Evolutionary conservation across 2,329 filamentous ascomycete genomes (phyloP).

Genomic region (Alternaria longipes): DNA sequence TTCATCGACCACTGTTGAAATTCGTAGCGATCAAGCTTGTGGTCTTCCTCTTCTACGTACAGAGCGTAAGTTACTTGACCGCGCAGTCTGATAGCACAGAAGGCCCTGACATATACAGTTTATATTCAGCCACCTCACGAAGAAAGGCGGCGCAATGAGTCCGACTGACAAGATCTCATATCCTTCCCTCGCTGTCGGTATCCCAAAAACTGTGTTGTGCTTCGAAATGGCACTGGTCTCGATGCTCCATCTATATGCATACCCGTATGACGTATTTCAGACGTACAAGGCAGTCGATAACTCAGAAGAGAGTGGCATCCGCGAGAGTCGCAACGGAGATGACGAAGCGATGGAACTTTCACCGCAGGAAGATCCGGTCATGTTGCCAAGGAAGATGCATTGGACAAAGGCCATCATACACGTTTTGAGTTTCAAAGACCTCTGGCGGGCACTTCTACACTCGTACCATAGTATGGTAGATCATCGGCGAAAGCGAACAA

Average conservation of each 20-base stretch:
- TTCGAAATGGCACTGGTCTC: not conserved
- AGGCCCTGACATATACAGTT: not conserved
- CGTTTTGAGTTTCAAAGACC: not conserved
- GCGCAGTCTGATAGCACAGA: not conserved
- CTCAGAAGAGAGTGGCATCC: not conserved
- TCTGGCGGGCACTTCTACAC: not conserved
- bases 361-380: not conserved
- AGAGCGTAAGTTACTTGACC: not conserved
- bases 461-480: not conserved
- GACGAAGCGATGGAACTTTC: not conserved
- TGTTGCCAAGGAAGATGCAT: not conserved
- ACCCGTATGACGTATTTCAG: not conserved
- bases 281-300: not conserved
- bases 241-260: not conserved
- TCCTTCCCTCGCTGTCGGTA: not conserved
- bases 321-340: not conserved
- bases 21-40: not conserved
- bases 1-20: not conserved
- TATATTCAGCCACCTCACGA: not conserved
- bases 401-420: not conserved
- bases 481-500: not conserved
- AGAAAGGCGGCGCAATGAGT: not conserved
- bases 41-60: not conserved
- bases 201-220: not conserved
- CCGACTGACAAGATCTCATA: not conserved